Conservation (phyloP, 768 basidiomycete species). For the Mycena venus region DNA sequence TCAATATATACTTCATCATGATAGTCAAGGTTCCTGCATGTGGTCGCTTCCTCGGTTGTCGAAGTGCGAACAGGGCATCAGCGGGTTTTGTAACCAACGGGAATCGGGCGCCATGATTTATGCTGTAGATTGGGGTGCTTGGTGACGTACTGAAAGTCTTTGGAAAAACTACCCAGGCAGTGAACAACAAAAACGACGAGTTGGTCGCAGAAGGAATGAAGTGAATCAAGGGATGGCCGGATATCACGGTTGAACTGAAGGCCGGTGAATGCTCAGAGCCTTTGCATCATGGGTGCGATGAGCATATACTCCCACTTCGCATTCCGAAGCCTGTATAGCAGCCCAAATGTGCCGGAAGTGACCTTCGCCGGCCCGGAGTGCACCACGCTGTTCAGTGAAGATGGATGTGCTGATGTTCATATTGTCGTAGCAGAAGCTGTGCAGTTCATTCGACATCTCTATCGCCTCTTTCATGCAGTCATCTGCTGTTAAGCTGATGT, state of each 20-base stretch:
- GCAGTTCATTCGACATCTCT: not conserved
- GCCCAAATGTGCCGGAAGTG: slow-evolving; percentile 29
- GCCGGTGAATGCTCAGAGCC: not conserved
- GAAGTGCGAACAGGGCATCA: slow-evolving; percentile 12
- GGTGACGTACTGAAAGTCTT: not conserved
- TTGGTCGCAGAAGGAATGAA: slow-evolving; percentile 12
- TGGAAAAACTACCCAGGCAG: not conserved
- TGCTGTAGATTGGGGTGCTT: slow-evolving; percentile 2
- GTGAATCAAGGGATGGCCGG: not conserved
- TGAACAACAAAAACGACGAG: slow-evolving; percentile 6
- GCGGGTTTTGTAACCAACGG: not conserved
- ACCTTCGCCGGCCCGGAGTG: slow-evolving; percentile 32
- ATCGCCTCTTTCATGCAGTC: slow-evolving; percentile 1
- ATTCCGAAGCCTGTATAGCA: slow-evolving; percentile 32
- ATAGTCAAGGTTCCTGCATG: slow-evolving; percentile 24
- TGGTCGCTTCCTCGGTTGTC: slow-evolving; percentile 30
- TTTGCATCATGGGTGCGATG: slow-evolving; percentile 20
- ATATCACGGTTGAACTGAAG: slow-evolving; percentile 20
- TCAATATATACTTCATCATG: slow-evolving; percentile 30
- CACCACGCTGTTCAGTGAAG: slow-evolving; percentile 32
- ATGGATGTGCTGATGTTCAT: slow-evolving; percentile 36
- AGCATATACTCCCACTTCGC: slow-evolving; percentile 11
- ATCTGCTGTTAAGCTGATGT: not conserved
- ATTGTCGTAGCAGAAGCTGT: slow-evolving; percentile 25
- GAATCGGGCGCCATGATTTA: slow-evolving; percentile 1